Base-by-base conservation (phyloP, 2,329 filamentous ascomycete species). In the Nakataea oryzae region DNA sequence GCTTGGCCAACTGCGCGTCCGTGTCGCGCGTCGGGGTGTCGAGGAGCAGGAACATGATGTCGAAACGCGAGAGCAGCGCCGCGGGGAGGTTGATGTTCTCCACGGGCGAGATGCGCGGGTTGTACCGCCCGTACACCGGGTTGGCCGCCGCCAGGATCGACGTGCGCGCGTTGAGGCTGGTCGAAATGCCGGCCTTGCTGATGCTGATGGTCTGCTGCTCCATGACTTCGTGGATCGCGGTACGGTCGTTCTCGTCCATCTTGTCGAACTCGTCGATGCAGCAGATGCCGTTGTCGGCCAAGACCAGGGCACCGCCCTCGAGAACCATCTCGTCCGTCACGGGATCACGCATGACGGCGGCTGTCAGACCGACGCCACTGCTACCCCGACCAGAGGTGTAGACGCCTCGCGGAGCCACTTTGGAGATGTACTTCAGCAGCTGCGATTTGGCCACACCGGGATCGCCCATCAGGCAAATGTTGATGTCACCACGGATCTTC, bases 11-110 rank as follows among this genome's bases (percentile, higher is more conserved):
- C 75, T 96, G 91, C 71, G 96, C 92, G 71, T 99, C 95, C 0
- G 85, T 83, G 68, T 99, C 95, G 66, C 92, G 89, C 24, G 87
- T 88, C 2, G 95, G 93, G 50, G 91, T 96, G 78, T 99, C 95
- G 63, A 99, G 88, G 69, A 99, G 93, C 58, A 99, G 82, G 82
- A 97, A 99, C 67, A 99, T 85, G 67, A 99, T 84, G 74, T 99
- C 95, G 76, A 99, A 99, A 84, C 95, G 91, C 64, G 93, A 97
- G 62, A 99, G 85, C 26, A 99, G 85, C 26, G 95, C 95, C 24
- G 95, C 95, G n/a, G 95, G 95, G 54, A 99, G 86, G 75, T 99
- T 99, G 77, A 99, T 99, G 76, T 99, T 99, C 75, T 99, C 95
- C 29, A 99, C 93, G 0, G 95, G 95, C 0, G 93, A 97, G 69